These are phyloP conservation scores for Fraxinus cuspidata DNA, from an alignment of 257 asterid species.

Conservation along the genomic window DNA sequence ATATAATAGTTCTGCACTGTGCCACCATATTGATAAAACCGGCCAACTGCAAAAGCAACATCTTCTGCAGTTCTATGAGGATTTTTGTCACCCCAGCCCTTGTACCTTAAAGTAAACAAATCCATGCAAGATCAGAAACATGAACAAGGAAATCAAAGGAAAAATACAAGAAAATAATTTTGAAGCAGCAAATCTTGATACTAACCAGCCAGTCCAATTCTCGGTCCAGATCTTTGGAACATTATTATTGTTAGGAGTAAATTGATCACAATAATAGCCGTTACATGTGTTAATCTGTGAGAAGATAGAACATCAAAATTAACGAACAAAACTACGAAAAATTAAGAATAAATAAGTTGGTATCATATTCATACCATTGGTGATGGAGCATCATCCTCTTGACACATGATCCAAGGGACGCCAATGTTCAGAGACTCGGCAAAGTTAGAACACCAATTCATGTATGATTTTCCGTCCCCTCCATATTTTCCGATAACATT, in stretches of 20 bases:
- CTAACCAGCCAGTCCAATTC: constrained; percentile 53
- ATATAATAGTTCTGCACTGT: constrained; percentile 47
- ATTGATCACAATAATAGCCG: constrained; percentile 41
- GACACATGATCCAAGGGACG: constrained; percentile 62
- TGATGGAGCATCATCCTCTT: constrained; percentile 39
- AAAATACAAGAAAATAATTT: no score
- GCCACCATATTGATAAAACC: constrained; percentile 43
- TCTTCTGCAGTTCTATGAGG: constrained; percentile 53
- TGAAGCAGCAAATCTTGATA: neutral
- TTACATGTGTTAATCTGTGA: constrained; percentile 47
- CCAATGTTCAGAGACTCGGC: constrained; percentile 39
- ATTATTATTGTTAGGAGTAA: constrained; percentile 18
- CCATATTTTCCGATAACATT: constrained; percentile 32
- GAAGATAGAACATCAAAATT: neutral
- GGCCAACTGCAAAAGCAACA: constrained; percentile 43
- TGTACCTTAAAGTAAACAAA: constrained; percentile 30
- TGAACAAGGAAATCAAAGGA: neutral
- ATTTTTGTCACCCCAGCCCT: constrained; percentile 40
- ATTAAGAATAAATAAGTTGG: neutral
- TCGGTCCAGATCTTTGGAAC: constrained; percentile 50
- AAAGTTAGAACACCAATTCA: constrained; percentile 38
- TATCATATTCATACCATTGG: constrained; percentile 30
- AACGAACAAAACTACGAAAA: no score
- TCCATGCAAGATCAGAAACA: neutral
- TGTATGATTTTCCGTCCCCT: constrained; percentile 28